A percentile compares a stretch with the other conserved stretches of the same genome.
These are phyloP conservation scores for Punica granatum DNA, from an alignment of 345 rosid genomes.

Conservation along the genomic window DNA sequence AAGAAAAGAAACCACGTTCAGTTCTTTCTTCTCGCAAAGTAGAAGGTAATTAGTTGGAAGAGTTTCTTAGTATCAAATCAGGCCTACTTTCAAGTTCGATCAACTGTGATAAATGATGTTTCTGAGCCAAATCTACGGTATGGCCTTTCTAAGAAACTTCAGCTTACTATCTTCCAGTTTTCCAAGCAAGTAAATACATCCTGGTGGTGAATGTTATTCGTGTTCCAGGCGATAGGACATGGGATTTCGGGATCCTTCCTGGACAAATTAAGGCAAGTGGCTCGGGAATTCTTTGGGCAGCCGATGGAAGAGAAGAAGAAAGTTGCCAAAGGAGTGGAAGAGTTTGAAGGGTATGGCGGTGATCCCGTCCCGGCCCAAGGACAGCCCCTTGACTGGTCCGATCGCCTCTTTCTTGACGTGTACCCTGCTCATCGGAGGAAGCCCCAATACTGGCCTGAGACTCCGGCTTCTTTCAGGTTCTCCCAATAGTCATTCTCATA, in stretches of 20 bases:
- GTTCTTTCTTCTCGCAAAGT: too few relatives aligned
- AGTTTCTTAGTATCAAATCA: too few relatives aligned
- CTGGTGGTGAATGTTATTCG: neutral
- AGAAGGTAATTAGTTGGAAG: too few relatives aligned
- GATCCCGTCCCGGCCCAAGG: slow-evolving; percentile 39
- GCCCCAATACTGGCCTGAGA: slow-evolving; percentile 37
- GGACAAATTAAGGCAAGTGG: slow-evolving; percentile 22
- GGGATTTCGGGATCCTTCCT: slow-evolving; percentile 33
- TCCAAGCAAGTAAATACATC: neutral
- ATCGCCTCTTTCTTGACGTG: slow-evolving; percentile 33
- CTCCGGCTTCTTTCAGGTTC: slow-evolving; percentile 40
- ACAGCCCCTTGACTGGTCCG: slow-evolving; percentile 47
- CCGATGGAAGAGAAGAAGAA: slow-evolving; percentile 44
- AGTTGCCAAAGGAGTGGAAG: slow-evolving; percentile 28
- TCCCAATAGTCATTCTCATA: neutral
- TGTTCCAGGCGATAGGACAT: slow-evolving; percentile 41
- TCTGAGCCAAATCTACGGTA: too few relatives aligned
- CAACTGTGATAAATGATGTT: too few relatives aligned
- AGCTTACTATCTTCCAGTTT: neutral
- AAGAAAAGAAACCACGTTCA: too few relatives aligned
- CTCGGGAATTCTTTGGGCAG: slow-evolving; percentile 32
- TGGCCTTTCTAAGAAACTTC: too few relatives aligned
- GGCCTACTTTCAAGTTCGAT: too few relatives aligned
- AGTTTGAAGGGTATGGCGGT: slow-evolving; percentile 48
- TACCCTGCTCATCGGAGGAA: slow-evolving; percentile 28